Conservation (phyloP, 2,329 filamentous ascomycete genomes). For the Xylariaceae sp. region DNA sequence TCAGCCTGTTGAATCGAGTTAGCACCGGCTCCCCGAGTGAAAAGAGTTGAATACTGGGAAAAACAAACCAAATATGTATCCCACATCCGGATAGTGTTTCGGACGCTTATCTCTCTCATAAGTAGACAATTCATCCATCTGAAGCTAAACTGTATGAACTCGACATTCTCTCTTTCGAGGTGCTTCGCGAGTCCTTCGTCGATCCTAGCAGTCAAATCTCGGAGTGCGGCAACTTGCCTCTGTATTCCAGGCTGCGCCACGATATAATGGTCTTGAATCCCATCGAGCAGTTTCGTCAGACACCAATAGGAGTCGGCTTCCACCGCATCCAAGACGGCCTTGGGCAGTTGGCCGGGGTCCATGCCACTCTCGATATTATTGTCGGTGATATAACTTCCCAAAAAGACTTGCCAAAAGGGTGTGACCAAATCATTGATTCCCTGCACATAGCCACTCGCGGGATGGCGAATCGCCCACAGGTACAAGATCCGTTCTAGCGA, state of each 20-base stretch:
- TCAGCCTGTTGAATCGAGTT: constrained; percentile 61
- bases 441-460: constrained; percentile 95
- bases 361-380: constrained; percentile 87
- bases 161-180: constrained; percentile 82
- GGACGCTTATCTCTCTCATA: constrained; percentile 95
- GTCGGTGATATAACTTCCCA: constrained; percentile 93
- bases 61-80: constrained; percentile 87
- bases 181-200: constrained; percentile 81
- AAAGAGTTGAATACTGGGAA: no score
- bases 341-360: constrained; percentile 92
- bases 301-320: constrained; percentile 99
- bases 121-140: constrained; percentile 99
- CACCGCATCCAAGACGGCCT: constrained; percentile 86
- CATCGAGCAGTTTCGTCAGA: constrained; percentile 93
- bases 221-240: constrained; percentile 80
- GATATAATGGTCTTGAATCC: constrained; percentile 98
- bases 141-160: constrained; percentile 99
- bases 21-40: constrained; percentile 13
- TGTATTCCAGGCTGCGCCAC: constrained; percentile 96
- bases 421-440: constrained; percentile 98
- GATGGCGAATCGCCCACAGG: constrained; percentile 95
- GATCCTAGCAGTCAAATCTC: constrained; percentile 86
- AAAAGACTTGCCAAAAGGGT: constrained; percentile 96
- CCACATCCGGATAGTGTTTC: constrained; percentile 98
- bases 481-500: constrained; percentile 94